Base-by-base conservation (phyloP, 106 monocot genomes). In the Gastrodia elata region DNA sequence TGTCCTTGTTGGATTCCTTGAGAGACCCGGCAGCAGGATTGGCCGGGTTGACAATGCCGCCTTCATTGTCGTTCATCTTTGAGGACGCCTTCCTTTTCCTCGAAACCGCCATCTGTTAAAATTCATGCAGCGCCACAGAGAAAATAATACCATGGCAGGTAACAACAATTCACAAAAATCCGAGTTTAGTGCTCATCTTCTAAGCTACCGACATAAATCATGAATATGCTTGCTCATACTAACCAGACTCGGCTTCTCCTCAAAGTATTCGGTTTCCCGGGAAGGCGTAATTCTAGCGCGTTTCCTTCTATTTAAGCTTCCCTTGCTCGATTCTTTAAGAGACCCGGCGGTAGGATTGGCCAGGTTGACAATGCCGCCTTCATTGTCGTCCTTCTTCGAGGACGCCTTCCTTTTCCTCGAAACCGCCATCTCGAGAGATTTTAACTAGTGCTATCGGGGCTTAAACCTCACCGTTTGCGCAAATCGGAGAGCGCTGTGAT, bases 161-260 rank as follows among this genome's bases (percentile, higher is more conserved):
- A 52, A 52, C 7, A 52, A n/a, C 52, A 52, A 18, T 52, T 52
- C 22, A 52, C 22, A 22, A 52, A 18, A 52, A 52, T n/a, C 52
- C 18, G 22, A 52, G 22, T 52, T 52, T 22, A 22, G 52, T n/a
- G 52, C 52, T n/a, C 22, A 52, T 52, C 22, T 52, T 3, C 22
- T 22, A 52, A 22, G 7, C 7, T 52, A 2, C 22, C 18, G n/a
- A 52, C 22, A 22, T 3, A 52, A 52, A n/a, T 18, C 52, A 52
- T 22, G 52, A 52, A 16, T 48, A n/a, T n/a, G n/a, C n/a, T n/a
- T n/a, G n/a, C 22, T 22, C 52, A 52, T 52, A 61, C 61, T 61
- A 26, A 61, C 61, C 61, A 61, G 61, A 61, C 30, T 61, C 61
- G 28, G 61, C 30, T 61, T 61, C 6, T 61, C 61, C 26, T 61